phyloP scores from a whole-genome alignment of 129 eudicot species.

The Pseudognaphalium luteoalbum region DNA sequence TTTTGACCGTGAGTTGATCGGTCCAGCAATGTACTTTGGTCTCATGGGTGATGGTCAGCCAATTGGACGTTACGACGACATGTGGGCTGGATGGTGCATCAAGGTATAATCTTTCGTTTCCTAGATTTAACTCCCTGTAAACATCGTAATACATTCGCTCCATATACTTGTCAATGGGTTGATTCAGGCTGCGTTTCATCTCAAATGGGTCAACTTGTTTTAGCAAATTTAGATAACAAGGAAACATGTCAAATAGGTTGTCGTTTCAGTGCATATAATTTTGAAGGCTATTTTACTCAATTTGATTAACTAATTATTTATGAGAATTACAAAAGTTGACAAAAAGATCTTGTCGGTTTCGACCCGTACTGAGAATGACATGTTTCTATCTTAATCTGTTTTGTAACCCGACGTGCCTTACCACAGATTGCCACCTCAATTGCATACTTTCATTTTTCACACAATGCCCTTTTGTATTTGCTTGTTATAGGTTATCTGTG shows the following conservation, averaged over 20 bases:
- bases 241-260: background rate
- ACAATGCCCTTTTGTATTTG: background rate
- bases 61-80: conserved; percentile 59
- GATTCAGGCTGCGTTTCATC: background rate
- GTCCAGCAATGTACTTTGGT: conserved; percentile 75
- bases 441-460: background rate
- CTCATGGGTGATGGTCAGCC: conserved; percentile 80
- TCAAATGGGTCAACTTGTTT: background rate
- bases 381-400: too few relatives aligned
- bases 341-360: too few relatives aligned
- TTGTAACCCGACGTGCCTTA: background rate
- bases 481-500: conserved; percentile 51
- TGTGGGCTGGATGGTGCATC: conserved; percentile 79
- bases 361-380: too few relatives aligned
- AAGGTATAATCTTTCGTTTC: conserved; percentile 43
- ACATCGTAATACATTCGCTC: background rate
- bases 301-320: too few relatives aligned
- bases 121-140: background rate
- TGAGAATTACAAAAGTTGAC: too few relatives aligned
- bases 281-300: too few relatives aligned
- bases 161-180: background rate
- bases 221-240: background rate
- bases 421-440: background rate
- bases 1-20: conserved; percentile 60
- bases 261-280: too few relatives aligned